phyloP scores from a whole-genome alignment of 2,329 filamentous ascomycete genomes.

The Exophiala alcalophila region DNA sequence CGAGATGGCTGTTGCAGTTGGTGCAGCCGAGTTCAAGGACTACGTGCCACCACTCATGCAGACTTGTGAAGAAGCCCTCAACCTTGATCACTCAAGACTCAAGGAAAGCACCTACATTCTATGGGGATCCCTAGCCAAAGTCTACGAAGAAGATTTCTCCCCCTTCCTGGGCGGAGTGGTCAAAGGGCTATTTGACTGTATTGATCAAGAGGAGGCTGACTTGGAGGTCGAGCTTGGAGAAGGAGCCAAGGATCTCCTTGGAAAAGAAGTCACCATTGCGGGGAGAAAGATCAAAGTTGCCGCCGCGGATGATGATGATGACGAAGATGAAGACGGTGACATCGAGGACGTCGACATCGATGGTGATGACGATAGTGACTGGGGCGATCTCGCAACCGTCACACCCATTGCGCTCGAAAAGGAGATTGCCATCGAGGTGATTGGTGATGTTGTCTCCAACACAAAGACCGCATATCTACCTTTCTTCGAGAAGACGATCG shows the following conservation, averaged over 20 bases:
- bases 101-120: slow-evolving; percentile 97
- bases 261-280: slow-evolving; percentile 71
- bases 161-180: slow-evolving; percentile 48
- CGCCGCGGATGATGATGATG: slow-evolving; percentile 56
- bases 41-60: slow-evolving; percentile 89
- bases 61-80: slow-evolving; percentile 84
- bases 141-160: slow-evolving; percentile 69
- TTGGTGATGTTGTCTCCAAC: slow-evolving; percentile 87
- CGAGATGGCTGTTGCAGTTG: slow-evolving; percentile 85
- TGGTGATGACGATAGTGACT: slow-evolving; percentile 76
- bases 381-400: slow-evolving; percentile 78
- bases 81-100: slow-evolving; percentile 83
- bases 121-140: slow-evolving; percentile 91
- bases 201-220: slow-evolving; percentile 84
- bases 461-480: slow-evolving; percentile 75
- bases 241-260: slow-evolving; percentile 69
- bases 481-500: slow-evolving; percentile 85
- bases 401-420: slow-evolving; percentile 92
- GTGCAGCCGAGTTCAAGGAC: slow-evolving; percentile 79
- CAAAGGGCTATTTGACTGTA: slow-evolving; percentile 68
- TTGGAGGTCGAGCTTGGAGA: slow-evolving; percentile 73
- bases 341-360: slow-evolving; percentile 56
- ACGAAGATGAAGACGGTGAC: slow-evolving; percentile 57
- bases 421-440: slow-evolving; percentile 92
- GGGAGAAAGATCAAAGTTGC: slow-evolving; percentile 85